Base-by-base conservation (phyloP, 441 rosid species). In the Manihot esculenta region DNA sequence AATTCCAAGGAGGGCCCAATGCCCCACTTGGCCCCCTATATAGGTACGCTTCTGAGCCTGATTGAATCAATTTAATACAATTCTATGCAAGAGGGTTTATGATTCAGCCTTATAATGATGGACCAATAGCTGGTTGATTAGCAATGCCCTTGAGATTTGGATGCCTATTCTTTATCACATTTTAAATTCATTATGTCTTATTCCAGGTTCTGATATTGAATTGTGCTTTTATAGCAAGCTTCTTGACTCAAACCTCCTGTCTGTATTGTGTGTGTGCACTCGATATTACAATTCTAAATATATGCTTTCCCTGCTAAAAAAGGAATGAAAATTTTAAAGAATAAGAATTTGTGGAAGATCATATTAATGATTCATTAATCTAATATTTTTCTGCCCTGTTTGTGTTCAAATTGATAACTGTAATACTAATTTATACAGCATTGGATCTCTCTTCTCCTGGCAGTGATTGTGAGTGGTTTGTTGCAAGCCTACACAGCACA, bases 401-500 rank as follows among this genome's bases (percentile, higher is more conserved):
- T 21, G 18, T 73, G 23, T 62, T 33, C 42, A 17, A 48, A 7
- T 17, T 76, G 64, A 74, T 68, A 17, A 71, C 61, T 69, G 42
- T 17, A 17, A 38, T 50, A 33, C 35, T 56, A 54, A 54, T 69
- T 71, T 71, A n/a, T 80, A 83, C 97, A 93, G 97, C 92, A 89
- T 45, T 93, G 96, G 98, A 74, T 89, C 82, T 85, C 97, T 45
- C 86, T 93, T 64, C 79, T 95, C 62, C 75, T 93, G 12, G 93
- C 97, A 0, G 97, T 91, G 49, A 85, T 83, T 24, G 80, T 84
- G 17, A 93, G 95, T 14, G 95, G 98, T 54, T 80, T 91, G 84
- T 82, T 95, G 83, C 97, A 93, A 84, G 99, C 99, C 54, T 93
- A 93, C 86, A 95, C 98, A 11, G 81, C 98, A 13, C 98, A 93